These are phyloP conservation scores for Lactarius sanguifluus DNA, from an alignment of 768 basidiomycete genomes.

Conservation along the genomic window DNA sequence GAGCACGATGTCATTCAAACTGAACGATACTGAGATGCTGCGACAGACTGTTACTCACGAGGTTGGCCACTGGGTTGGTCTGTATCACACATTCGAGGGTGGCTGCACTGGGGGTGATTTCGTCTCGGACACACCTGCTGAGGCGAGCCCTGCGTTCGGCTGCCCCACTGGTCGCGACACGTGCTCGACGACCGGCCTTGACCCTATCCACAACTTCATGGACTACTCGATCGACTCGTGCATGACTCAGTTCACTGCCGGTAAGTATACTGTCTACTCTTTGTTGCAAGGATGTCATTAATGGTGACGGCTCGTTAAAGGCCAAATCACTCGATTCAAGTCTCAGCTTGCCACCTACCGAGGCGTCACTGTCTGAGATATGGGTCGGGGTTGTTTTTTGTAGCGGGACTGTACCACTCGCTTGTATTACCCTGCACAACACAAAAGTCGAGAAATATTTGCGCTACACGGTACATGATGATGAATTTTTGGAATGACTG, in stretches of 20 bases:
- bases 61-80: slow-evolving; percentile 60
- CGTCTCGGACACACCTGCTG: slow-evolving; percentile 51
- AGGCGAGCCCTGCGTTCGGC: slow-evolving; percentile 41
- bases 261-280: slow-evolving; percentile 30
- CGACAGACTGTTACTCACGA: slow-evolving; percentile 53
- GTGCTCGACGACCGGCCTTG: slow-evolving; percentile 35
- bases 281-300: background rate
- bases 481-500: no score
- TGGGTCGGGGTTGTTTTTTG: background rate
- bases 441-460: background rate
- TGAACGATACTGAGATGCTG: background rate
- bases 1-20: background rate
- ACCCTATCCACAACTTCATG: slow-evolving; percentile 55
- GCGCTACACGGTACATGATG: no score
- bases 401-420: background rate
- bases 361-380: slow-evolving; percentile 35
- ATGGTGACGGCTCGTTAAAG: background rate
- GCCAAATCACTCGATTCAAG: slow-evolving; percentile 40
- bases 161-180: slow-evolving; percentile 39
- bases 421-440: background rate
- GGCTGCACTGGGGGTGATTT: slow-evolving; percentile 45
- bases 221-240: slow-evolving; percentile 53
- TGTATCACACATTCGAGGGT: slow-evolving; percentile 60
- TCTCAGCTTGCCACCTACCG: slow-evolving; percentile 48
- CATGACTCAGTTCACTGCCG: slow-evolving; percentile 50